Evolutionary conservation across 352 stramenopile species (phyloP).

Genomic region (Lagenidium giganteum): DNA sequence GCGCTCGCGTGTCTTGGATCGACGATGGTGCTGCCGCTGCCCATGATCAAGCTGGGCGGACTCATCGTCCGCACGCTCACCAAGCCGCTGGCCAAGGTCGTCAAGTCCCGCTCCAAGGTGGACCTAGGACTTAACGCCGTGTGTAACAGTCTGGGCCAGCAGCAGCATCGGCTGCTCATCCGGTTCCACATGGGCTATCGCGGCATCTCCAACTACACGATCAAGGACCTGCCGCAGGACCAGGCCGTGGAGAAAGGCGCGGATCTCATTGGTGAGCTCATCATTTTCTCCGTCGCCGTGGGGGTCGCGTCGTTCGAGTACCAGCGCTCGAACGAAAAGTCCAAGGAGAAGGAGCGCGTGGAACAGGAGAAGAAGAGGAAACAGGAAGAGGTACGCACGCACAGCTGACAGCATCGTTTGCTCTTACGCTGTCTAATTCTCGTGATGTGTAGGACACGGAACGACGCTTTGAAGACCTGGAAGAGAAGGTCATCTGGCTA

Average conservation of each 20-base stretch:
- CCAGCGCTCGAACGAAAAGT: conserved; percentile 53
- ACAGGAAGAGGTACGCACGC: conserved; percentile 28
- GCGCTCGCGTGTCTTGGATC: too few species aligned
- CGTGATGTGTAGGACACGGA: conserved; percentile 10
- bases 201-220: conserved; percentile 67
- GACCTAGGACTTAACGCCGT: conserved; percentile 53
- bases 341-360: conserved; percentile 51
- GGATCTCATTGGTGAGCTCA: conserved; percentile 66
- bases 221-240: conserved; percentile 68
- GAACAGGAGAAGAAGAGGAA: conserved; percentile 48
- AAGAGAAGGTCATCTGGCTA: conserved; percentile 19
- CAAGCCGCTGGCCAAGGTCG: conserved; percentile 85
- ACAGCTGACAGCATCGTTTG: background rate
- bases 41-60: conserved; percentile 81
- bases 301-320: conserved; percentile 72
- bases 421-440: conserved; percentile 4
- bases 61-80: conserved; percentile 78
- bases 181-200: conserved; percentile 81
- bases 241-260: conserved; percentile 75
- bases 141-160: conserved; percentile 56
- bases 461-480: conserved; percentile 15
- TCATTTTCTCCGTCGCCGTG: conserved; percentile 79
- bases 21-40: conserved; percentile 39
- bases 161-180: conserved; percentile 55
- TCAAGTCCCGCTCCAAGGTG: conserved; percentile 86